phyloP scores from a whole-genome alignment of 2,329 filamentous ascomycete genomes.

The Xenosphaeropsis pyriputrescens region DNA sequence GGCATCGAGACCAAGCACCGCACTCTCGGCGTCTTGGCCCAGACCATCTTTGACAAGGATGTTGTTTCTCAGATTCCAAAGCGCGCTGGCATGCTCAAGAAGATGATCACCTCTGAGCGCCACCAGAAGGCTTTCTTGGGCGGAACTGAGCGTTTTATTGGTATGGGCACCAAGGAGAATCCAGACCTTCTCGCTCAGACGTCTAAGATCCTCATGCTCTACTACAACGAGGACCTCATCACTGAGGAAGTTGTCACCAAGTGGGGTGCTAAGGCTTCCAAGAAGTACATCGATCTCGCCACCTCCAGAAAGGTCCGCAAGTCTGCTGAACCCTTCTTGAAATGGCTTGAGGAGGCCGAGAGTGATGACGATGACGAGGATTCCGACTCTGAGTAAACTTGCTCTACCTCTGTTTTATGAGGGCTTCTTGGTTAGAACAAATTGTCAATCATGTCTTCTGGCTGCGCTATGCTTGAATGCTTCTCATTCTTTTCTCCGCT shows the following conservation, averaged over 20 bases:
- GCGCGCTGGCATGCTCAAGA: conserved; percentile 79
- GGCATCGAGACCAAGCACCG: conserved; percentile 92
- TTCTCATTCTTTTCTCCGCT: too few relatives aligned
- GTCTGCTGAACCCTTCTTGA: conserved; percentile 84
- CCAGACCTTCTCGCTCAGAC: conserved; percentile 66
- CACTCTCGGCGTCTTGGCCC: conserved; percentile 79
- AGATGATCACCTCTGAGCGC: conserved; percentile 78
- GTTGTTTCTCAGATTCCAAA: conserved; percentile 76
- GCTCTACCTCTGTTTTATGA: background rate
- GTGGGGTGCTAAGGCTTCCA: conserved; percentile 92
- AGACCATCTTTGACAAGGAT: conserved; percentile 85
- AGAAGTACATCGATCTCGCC: conserved; percentile 87
- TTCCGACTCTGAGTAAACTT: conserved; percentile 39
- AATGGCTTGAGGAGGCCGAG: conserved; percentile 83
- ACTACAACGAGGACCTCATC: conserved; percentile 84
- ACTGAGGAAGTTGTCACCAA: conserved; percentile 77
- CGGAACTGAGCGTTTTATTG: conserved; percentile 85
- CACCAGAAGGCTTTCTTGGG: conserved; percentile 94
- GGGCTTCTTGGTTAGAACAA: too few relatives aligned
- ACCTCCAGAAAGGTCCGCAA: conserved; percentile 94
- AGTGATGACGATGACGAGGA: conserved; percentile 51
- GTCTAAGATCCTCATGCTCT: conserved; percentile 73
- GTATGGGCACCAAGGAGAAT: conserved; percentile 54
- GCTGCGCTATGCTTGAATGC: too few relatives aligned
- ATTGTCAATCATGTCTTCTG: too few relatives aligned